A percentile compares a stretch with the other conserved stretches of the same genome.
Evolutionary conservation across 179 eudicot genomes (phyloP).

Genomic region (Beta corolliflora): DNA sequence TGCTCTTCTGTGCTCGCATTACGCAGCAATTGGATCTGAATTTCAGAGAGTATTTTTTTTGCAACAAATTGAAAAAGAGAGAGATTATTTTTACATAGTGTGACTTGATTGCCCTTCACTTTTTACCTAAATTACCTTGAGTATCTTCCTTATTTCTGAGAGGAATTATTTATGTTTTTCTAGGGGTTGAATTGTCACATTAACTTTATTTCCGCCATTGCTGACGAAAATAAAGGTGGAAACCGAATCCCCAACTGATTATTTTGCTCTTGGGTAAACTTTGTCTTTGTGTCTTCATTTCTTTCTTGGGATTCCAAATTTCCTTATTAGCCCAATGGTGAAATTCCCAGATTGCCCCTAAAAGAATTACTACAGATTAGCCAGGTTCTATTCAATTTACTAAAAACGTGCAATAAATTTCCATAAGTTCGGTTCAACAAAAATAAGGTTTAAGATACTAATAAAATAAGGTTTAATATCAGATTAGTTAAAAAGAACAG

Average conservation of each 20-base stretch:
- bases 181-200: constrained; percentile 13
- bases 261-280: constrained; percentile 7
- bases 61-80: too few species aligned
- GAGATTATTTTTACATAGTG: neutral
- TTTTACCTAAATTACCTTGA: neutral
- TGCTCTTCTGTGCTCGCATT: constrained; percentile 12
- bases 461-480: too few species aligned
- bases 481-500: too few species aligned
- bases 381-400: too few species aligned
- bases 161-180: neutral
- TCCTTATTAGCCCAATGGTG: neutral
- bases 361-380: too few species aligned
- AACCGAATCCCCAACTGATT: constrained; percentile 11
- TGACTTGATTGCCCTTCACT: neutral
- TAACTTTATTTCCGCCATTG: constrained; percentile 18
- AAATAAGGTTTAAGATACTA: too few species aligned
- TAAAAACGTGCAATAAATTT: too few species aligned
- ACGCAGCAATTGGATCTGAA: constrained; percentile 19
- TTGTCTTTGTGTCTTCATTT: constrained; percentile 8
- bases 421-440: too few species aligned
- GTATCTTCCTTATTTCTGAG: neutral
- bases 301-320: constrained; percentile 25
- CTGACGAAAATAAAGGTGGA: constrained; percentile 15
- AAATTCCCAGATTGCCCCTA: constrained; percentile 18
- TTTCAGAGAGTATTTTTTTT: neutral